Evolutionary conservation across 2,329 filamentous ascomycete species (phyloP), one percentile per base, ranked within the genome.

Genomic region (Peltaster fructicola): DNA sequence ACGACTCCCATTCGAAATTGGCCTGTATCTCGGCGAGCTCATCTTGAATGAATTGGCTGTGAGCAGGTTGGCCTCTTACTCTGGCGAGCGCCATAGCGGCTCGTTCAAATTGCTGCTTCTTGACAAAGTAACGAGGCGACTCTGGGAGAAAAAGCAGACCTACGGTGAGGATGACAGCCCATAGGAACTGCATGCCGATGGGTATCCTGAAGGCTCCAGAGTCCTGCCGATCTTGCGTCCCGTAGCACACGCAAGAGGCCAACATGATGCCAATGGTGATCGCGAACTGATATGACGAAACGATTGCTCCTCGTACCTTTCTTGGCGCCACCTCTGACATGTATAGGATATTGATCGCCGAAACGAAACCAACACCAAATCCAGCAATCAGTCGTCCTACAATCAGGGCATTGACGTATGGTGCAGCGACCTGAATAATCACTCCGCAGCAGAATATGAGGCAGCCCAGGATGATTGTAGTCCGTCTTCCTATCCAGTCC

Each of bases 1-100:
- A 46, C 41, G 73, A 59, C 59, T 92, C 82, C 46, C 84, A 81
- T 53, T 79, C 77, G 54, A 82, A 70, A 61, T 91, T 91, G 56
- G 81, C 81, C 31, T 88, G 65, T 36, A 92, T 81, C 56, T 91
- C 81, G 14, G 75, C 67, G 14, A 91, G 63, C 54, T 92, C 82
- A 35, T 69, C 59, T 50, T 75, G 68, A 51, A 91, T 73, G 48
- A 67, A 80, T 29, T 73, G 65, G 4, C 77, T 85, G 23, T 76
- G 67, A 27, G 54, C 43, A 20, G 73, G 63, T 56, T 90, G 77
- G 32, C 76, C 78, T 45, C 81, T 77, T 14, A 91, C 67, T 27
- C 65, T 66, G 24, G 68, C 56, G 3, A 91, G 63, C 8, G 68
- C 59, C 3, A 53, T 34, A 27, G 69, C 63, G n/a, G 81, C 81